Conservation (phyloP, 768 basidiomycete species). For the Leccinellum albellum region DNA sequence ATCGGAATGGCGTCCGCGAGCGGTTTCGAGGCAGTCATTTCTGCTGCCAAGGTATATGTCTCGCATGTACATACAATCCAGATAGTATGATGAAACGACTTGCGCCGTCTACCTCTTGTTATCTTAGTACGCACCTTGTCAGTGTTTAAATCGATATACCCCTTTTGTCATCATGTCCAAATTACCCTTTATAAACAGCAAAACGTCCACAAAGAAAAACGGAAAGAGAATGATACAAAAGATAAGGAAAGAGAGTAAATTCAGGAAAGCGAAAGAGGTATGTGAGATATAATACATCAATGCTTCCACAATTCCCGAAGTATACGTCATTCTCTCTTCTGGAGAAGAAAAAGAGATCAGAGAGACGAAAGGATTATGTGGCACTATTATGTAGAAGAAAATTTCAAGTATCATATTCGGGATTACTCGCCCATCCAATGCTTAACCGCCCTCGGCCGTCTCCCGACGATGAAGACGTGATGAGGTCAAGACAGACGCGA, state of each 20-base stretch:
- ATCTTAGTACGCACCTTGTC: slow-evolving; percentile 19
- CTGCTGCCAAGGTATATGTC: slow-evolving; percentile 23
- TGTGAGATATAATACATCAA: slow-evolving; percentile 33
- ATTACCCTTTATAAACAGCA: slow-evolving; percentile 8
- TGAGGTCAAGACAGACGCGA: slow-evolving; percentile 22
- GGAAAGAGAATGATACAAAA: background rate
- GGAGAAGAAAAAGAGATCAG: background rate
- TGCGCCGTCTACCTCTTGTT: background rate
- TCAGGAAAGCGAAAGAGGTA: slow-evolving; percentile 1
- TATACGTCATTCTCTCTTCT: slow-evolving; percentile 1
- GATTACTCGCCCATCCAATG: slow-evolving; percentile 5
- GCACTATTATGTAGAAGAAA: slow-evolving; percentile 14
- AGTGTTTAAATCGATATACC: background rate
- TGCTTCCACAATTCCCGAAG: slow-evolving; percentile 18
- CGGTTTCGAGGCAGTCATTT: slow-evolving; percentile 29
- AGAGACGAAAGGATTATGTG: background rate
- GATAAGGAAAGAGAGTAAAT: background rate
- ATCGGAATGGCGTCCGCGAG: slow-evolving; percentile 26
- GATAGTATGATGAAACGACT: background rate
- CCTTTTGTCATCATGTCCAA: background rate
- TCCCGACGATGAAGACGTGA: slow-evolving; percentile 42
- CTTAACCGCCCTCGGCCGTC: slow-evolving; percentile 36
- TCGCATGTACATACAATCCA: background rate
- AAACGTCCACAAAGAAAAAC: background rate
- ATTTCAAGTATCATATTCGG: slow-evolving; percentile 14